Base-by-base conservation (phyloP, 2,329 filamentous ascomycete species). In the Ophiosphaerella korrae region DNA sequence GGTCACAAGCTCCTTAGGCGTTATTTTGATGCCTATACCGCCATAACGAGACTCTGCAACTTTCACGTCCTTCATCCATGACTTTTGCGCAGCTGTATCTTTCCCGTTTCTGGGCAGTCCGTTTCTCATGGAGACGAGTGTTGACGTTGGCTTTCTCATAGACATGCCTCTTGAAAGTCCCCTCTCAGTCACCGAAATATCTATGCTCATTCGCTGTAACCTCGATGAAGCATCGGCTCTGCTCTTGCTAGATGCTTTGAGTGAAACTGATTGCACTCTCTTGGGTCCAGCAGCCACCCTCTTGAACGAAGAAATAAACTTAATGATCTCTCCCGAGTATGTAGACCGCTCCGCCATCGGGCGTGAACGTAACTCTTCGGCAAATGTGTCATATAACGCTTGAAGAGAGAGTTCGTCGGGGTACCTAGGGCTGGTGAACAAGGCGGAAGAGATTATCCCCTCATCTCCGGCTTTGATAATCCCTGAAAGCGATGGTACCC, bases 381-480 rank as follows among this genome's bases (percentile, higher is more conserved):
- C 64, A 44, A 71, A 70, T 11, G 52, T 57, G 13, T 68, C 58
- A 54, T 67, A 64, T 11, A 73, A 40, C 24, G 45, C 40, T 23
- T 68, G 62, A 16, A 72, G 58, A 23, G 59, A 42, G 21, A 68
- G 12, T n/a, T 65, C 59, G 41, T 64, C 63, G 26, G 57, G 56
- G 35, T 61, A 53, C 16, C 47, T 57, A 48, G 65, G 47, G 18
- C 47, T 40, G 45, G 60, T 44, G 56, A 71, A 66, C 40, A 73
- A 37, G 34, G 62, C 44, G 13, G 66, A 68, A 14, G 60, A 59
- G 41, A 63, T 61, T 11, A 70, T 11, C 2, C 57, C 62, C 39
- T 73, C 68, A 47, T 73, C 68, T 14, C 66, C 70, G 36, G 68
- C 68, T 53, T 69, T 68, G 52, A 73, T 51, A 29, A 73, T 58